Conservation (phyloP, 2,329 filamentous ascomycete species). For the Apiospora rasikravindrae region DNA sequence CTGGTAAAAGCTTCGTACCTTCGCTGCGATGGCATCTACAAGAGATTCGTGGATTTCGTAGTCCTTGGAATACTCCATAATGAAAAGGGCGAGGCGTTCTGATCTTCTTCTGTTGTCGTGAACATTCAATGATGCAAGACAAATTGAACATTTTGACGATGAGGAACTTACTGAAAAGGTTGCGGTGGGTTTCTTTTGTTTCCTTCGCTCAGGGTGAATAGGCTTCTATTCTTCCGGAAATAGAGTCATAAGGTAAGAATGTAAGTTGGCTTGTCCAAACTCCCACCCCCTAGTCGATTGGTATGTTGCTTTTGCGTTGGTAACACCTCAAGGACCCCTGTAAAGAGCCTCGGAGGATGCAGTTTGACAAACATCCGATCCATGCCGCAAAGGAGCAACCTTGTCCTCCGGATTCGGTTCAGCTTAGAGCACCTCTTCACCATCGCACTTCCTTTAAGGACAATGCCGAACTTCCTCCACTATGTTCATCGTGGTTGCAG, state of each 20-base stretch:
- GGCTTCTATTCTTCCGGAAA: neutral
- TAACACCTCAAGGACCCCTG: neutral
- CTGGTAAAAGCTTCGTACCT: neutral
- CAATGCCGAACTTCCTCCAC: neutral
- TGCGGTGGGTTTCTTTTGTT: neutral
- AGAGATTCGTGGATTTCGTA: conserved; percentile 23
- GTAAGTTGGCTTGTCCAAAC: neutral
- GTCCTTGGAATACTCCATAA: neutral
- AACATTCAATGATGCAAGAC: neutral
- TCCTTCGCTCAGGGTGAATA: neutral
- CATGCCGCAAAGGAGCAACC: neutral
- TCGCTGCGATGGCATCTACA: neutral
- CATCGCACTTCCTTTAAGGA: neutral
- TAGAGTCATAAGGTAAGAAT: neutral
- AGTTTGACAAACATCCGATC: neutral
- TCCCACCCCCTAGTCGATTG: neutral
- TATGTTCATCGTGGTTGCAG: too few species aligned
- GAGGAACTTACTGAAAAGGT: neutral
- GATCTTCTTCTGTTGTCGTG: neutral
- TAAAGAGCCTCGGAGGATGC: neutral
- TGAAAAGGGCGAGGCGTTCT: neutral
- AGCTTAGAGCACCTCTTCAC: too few species aligned
- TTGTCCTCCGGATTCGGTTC: neutral
- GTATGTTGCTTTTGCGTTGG: neutral
- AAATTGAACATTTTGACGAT: neutral